Evolutionary conservation across 2,329 filamentous ascomycete species (phyloP), one percentile per base, ranked within the genome.

Genomic region (Botryosphaeria dothidea): DNA sequence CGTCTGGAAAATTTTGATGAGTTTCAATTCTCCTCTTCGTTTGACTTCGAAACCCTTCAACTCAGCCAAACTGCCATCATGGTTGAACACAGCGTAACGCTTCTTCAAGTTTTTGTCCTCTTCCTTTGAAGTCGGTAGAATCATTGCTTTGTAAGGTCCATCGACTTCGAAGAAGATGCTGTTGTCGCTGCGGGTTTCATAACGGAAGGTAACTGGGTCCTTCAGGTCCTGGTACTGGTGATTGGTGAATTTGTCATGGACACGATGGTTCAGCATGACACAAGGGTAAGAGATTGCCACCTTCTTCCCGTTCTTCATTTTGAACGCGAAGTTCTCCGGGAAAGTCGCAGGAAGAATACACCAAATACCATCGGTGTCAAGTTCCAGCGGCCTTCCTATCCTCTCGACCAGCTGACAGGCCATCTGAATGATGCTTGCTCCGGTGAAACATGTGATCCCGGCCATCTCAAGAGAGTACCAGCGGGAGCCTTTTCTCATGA

Each of bases 401-500:
- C 95, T 87, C 75, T 99, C 95, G 3, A 99, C 94, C 1, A 99
- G 85, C 71, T 95, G 90, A 73, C 94, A 88, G 19, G 95, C 96
- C 85, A 99, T 88, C 74, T 99, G 95, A 75, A 99, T 99, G 75
- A 99, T 99, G 46, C 89, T 92, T 34, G 95, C 95, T 67, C 95
- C 95, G 1, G 95, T 99, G 76, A 99, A 82, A 80, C 95, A 99
- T 46, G 95, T 99, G 4, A 99, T 95, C 71, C 95, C 95, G 17
- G 96, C 95, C 95, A 99, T 99, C 76, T 99, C 95, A 86, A 99
- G 90, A 19, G 95, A 99, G 76, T 99, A 99, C 95, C 95, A 99
- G 64, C 95, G 88, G 41, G 95, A 99, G 36, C 95, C 95, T 77
- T 99, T 99, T 81, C 95, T 86, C 95, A 99, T 99, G 76, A 98